A percentile compares a stretch with the other conserved stretches of the same genome.
These are phyloP conservation scores for Clonostachys chloroleuca DNA, from an alignment of 2,329 filamentous ascomycete species.

Conservation along the genomic window DNA sequence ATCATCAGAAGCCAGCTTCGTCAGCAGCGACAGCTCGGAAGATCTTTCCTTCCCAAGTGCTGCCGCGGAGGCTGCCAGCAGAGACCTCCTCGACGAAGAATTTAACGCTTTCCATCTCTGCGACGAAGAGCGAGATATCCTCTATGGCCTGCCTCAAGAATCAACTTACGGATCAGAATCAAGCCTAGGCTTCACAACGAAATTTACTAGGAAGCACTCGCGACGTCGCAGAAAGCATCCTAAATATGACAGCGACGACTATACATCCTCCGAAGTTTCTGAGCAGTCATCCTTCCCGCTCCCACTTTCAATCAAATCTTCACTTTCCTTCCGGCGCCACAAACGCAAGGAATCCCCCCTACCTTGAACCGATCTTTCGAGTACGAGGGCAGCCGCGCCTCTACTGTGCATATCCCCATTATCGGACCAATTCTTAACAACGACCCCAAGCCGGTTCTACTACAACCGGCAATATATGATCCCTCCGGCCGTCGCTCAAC, in stretches of 20 bases:
- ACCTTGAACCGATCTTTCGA: neutral
- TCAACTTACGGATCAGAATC: slow-evolving; percentile 21
- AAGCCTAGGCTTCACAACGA: slow-evolving; percentile 36
- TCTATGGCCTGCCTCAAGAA: slow-evolving; percentile 23
- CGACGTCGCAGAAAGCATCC: slow-evolving; percentile 30
- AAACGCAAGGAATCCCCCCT: neutral
- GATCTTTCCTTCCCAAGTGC: slow-evolving; percentile 43
- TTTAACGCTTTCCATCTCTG: slow-evolving; percentile 30
- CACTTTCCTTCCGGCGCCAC: slow-evolving; percentile 1
- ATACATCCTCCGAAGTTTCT: slow-evolving; percentile 4
- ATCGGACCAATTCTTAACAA: slow-evolving; percentile 43
- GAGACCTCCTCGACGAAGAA: slow-evolving; percentile 36
- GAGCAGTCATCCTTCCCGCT: slow-evolving; percentile 8
- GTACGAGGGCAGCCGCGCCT: neutral
- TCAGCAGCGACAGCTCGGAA: slow-evolving; percentile 24
- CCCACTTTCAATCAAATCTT: slow-evolving; percentile 5
- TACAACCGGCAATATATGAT: slow-evolving; percentile 55
- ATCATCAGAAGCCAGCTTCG: slow-evolving; percentile 23
- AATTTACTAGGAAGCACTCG: slow-evolving; percentile 38
- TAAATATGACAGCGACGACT: slow-evolving; percentile 15
- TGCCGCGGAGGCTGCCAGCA: slow-evolving; percentile 48
- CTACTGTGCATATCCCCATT: slow-evolving; percentile 20
- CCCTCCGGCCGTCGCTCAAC: slow-evolving; percentile 20
- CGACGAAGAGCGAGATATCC: slow-evolving; percentile 21
- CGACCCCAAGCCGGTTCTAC: slow-evolving; percentile 45